Conservation (phyloP, 2,329 filamentous ascomycete genomes). For the Leptographium wingfieldii region DNA sequence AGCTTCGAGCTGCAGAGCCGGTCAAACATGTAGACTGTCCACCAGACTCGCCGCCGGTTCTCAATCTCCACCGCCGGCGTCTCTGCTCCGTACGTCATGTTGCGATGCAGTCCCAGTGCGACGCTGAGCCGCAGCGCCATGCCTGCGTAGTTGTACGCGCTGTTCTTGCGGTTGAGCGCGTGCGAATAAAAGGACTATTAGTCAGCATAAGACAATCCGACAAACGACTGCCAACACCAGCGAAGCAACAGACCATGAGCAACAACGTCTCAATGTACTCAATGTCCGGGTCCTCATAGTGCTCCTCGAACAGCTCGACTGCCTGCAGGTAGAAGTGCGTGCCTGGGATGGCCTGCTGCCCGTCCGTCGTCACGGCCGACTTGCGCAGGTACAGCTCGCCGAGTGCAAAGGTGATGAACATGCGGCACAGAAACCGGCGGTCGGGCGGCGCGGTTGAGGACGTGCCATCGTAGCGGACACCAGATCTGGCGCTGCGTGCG, state of each 20-base stretch:
- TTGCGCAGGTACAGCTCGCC: constrained; percentile 3
- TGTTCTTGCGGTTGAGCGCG: constrained; percentile 25
- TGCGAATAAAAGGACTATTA: constrained; percentile 22
- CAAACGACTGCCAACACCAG: too few species aligned
- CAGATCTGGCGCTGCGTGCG: too few species aligned
- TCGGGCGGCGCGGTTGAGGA: neutral
- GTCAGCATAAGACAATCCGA: neutral
- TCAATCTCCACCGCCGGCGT: constrained; percentile 17
- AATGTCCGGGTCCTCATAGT: constrained; percentile 23
- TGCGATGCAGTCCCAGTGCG: constrained; percentile 24
- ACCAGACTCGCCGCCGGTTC: constrained; percentile 13
- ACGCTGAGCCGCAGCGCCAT: constrained; percentile 24
- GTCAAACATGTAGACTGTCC: constrained; percentile 2
- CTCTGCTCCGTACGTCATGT: constrained; percentile 21
- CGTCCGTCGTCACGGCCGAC: neutral
- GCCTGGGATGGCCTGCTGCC: constrained; percentile 21
- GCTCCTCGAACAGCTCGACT: constrained; percentile 21
- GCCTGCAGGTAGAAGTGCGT: constrained; percentile 23
- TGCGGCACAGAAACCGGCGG: neutral
- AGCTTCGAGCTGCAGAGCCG: constrained; percentile 3
- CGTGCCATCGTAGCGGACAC: neutral
- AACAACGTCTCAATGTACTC: constrained; percentile 25
- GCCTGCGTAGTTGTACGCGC: constrained; percentile 24
- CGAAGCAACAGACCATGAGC: constrained; percentile 14
- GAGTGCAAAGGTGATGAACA: neutral